A percentile compares a stretch with the other conserved stretches of the same genome.
These are phyloP conservation scores for Neurospora sublineolata DNA, from an alignment of 495 filamentous ascomycete genomes.

Conservation along the genomic window DNA sequence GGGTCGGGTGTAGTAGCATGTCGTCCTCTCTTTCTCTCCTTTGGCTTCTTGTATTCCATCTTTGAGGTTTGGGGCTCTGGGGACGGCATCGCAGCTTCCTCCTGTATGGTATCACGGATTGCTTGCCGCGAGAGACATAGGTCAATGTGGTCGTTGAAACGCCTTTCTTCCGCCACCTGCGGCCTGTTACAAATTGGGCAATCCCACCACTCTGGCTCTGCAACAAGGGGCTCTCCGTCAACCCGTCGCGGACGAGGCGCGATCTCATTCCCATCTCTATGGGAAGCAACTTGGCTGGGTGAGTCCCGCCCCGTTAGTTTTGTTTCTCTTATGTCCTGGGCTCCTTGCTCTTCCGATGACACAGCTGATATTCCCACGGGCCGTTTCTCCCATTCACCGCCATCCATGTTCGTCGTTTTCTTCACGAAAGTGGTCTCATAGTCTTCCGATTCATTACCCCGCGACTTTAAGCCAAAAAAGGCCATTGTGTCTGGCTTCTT, in stretches of 20 bases:
- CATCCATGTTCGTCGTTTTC: slow-evolving; percentile 14
- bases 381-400: slow-evolving; percentile 42
- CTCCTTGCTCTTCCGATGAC: not conserved
- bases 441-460: slow-evolving; percentile 2
- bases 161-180: slow-evolving; percentile 60
- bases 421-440: slow-evolving; percentile 1
- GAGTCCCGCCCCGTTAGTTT: slow-evolving; percentile 42
- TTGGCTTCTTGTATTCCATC: slow-evolving; percentile 22
- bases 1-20: slow-evolving; percentile 21
- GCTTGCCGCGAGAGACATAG: slow-evolving; percentile 77
- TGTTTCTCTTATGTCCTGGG: slow-evolving; percentile 47
- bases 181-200: slow-evolving; percentile 77
- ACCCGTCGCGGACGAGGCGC: slow-evolving; percentile 37
- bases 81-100: slow-evolving; percentile 19
- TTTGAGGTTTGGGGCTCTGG: slow-evolving; percentile 1
- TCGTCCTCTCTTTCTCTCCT: slow-evolving; percentile 26
- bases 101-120: slow-evolving; percentile 70
- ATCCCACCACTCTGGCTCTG: slow-evolving; percentile 47
- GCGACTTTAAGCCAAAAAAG: slow-evolving; percentile 60
- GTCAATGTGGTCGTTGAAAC: slow-evolving; percentile 91
- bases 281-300: slow-evolving; percentile 5
- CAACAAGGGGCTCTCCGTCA: slow-evolving; percentile 15
- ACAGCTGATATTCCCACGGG: not conserved
- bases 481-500: slow-evolving; percentile 60
- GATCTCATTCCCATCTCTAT: slow-evolving; percentile 41